Evolutionary conservation across 73 alveolate genomes (phyloP).

Genomic region (Tetrahymena borealis): DNA sequence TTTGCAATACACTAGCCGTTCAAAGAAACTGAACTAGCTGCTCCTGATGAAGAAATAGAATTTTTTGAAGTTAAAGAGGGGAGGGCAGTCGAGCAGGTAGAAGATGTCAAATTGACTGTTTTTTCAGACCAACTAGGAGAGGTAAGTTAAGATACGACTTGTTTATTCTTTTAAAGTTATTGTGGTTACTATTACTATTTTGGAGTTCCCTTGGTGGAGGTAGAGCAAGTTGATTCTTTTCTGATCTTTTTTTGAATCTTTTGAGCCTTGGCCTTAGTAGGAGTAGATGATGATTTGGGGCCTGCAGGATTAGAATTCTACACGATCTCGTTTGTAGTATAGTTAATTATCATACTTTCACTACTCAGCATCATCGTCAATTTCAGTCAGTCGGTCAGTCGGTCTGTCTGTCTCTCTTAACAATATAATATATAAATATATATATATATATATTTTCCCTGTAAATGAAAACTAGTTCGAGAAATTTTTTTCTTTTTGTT

Average conservation of each 20-base stretch:
- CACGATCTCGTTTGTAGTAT: background rate
- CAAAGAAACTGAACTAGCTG: background rate
- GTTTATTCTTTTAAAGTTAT: background rate
- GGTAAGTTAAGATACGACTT: background rate
- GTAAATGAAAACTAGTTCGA: background rate
- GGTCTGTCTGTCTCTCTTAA: background rate
- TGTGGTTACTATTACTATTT: background rate
- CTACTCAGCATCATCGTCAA: slow-evolving; percentile 3
- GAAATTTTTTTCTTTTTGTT: background rate
- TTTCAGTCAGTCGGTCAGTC: background rate
- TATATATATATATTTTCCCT: background rate
- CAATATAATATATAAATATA: background rate
- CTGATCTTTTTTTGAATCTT: background rate
- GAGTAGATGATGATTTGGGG: background rate
- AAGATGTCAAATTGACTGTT: background rate
- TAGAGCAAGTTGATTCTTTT: background rate
- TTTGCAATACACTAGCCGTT: background rate
- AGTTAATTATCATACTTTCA: background rate
- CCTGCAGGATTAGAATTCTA: background rate
- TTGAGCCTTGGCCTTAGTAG: background rate
- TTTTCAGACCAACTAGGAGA: background rate
- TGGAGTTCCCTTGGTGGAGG: background rate
- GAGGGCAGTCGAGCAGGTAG: slow-evolving; percentile 4
- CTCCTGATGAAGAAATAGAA: background rate
- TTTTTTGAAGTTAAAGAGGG: background rate